phyloP scores from a whole-genome alignment of 306 rosid genomes.

The Elaeagnus macrophylla region DNA sequence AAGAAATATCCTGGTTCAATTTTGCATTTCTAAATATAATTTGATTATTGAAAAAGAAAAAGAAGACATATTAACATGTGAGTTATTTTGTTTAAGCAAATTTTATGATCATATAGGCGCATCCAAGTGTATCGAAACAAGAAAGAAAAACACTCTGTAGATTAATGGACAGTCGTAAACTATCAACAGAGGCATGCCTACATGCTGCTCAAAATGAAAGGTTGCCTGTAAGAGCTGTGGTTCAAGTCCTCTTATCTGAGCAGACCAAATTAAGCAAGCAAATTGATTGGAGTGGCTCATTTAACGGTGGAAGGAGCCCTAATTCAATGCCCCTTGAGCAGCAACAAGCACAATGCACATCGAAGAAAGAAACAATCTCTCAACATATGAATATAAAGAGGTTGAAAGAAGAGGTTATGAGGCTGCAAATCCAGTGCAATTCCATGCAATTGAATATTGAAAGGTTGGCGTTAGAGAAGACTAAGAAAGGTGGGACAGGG shows the following conservation, averaged over 20 bases:
- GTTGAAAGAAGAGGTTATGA: no score
- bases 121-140: conserved; percentile 60
- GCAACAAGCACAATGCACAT: conserved; percentile 35
- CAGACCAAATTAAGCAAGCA: conserved; percentile 45
- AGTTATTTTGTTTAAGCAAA: not conserved
- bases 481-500: conserved; percentile 1
- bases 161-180: conserved; percentile 71
- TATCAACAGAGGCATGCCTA: conserved; percentile 74
- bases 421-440: no score
- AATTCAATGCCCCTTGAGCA: conserved; percentile 23
- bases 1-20: no score
- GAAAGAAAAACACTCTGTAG: conserved; percentile 68
- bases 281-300: conserved; percentile 68
- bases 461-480: no score
- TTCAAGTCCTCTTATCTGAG: conserved; percentile 79
- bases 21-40: no score
- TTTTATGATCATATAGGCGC: conserved; percentile 41
- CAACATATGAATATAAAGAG: no score
- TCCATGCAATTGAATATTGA: no score
- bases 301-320: conserved; percentile 53
- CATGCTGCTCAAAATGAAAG: conserved; percentile 93
- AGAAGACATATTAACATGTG: no score
- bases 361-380: conserved; percentile 14
- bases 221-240: conserved; percentile 80
- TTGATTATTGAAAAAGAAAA: no score